Base-by-base conservation (phyloP, 345 rosid genomes). In the Aethionema arabicum region DNA sequence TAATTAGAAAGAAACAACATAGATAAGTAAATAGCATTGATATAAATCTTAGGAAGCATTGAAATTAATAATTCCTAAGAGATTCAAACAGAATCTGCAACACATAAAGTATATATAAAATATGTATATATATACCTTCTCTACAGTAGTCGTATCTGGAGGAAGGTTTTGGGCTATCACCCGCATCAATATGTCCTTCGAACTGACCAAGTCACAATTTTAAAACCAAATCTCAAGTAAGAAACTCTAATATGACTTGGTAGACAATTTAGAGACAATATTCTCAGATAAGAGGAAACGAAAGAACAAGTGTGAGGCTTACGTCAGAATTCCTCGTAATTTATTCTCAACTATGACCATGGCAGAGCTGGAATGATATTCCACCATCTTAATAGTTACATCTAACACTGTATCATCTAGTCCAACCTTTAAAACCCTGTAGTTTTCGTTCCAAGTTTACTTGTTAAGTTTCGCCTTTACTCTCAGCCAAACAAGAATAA, bases 121-220 rank as follows among this genome's bases (percentile, higher is more conserved):
- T 5, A 37, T 11, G 4, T 11, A 6, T 6, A n/a, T 43, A 11
- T 30, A 7, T 79, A 95, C 99, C 96, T 85, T 85, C 73, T 95
- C 99, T 50, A 90, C 88, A 43, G 77, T 62, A 62, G 89, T 88
- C 9, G 90, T 77, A 54, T 80, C 86, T 10, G 86, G 77, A 37
- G 95, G 73, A 68, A 86, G 86, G 54, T 82, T 81, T 67, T 82
- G 91, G 39, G 92, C 77, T 68, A 95, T 81, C 59, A 95, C 92
- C 61, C 97, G 81, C 99, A 90, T 90, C 79, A 95, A 75, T 43
- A 95, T 95, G 65, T 95, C 99, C 75, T 88, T 95, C 44, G 99
- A 90, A 13, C 97, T 95, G 78, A 59, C n/a, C 68, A 47, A 66
- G 45, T 58, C 39, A 70, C 71, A 65, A 33, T 33, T 33, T 0